phyloP scores from a whole-genome alignment of 768 basidiomycete species.

The Boletus reticuloceps region DNA sequence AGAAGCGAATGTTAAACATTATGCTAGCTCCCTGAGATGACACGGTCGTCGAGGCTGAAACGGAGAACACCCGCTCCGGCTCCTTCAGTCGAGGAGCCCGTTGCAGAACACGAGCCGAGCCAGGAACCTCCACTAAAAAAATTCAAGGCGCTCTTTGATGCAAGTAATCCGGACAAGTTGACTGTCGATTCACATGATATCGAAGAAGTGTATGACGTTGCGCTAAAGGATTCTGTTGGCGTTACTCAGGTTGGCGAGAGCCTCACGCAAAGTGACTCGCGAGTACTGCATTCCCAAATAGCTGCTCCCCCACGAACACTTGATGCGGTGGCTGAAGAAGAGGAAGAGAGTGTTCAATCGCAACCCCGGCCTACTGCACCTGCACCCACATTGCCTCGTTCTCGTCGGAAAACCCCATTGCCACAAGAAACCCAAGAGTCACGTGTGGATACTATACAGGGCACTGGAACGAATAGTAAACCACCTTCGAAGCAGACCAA shows the following conservation, averaged over 20 bases:
- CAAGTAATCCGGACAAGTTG: conserved; percentile 50
- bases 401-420: conserved; percentile 1
- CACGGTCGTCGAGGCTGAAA: conserved; percentile 47
- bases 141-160: conserved; percentile 70
- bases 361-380: neutral
- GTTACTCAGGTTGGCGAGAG: conserved; percentile 18
- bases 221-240: conserved; percentile 10
- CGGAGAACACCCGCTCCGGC: conserved; percentile 45
- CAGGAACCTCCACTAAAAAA: conserved; percentile 63
- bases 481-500: conserved; percentile 8
- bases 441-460: conserved; percentile 19
- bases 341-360: conserved; percentile 41
- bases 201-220: conserved; percentile 10
- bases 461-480: conserved; percentile 14
- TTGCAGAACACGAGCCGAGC: conserved; percentile 12
- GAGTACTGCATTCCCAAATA: conserved; percentile 5
- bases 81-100: conserved; percentile 16
- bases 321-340: conserved; percentile 52
- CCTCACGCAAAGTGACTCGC: conserved; percentile 27
- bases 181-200: conserved; percentile 21
- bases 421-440: neutral
- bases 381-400: neutral
- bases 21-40: conserved; percentile 39
- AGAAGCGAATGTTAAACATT: neutral
- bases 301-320: conserved; percentile 13